A percentile compares a stretch with the other conserved stretches of the same genome.
phyloP scores from a whole-genome alignment of 176 grass and related monocot genomes.

The Zoysia japonica region DNA sequence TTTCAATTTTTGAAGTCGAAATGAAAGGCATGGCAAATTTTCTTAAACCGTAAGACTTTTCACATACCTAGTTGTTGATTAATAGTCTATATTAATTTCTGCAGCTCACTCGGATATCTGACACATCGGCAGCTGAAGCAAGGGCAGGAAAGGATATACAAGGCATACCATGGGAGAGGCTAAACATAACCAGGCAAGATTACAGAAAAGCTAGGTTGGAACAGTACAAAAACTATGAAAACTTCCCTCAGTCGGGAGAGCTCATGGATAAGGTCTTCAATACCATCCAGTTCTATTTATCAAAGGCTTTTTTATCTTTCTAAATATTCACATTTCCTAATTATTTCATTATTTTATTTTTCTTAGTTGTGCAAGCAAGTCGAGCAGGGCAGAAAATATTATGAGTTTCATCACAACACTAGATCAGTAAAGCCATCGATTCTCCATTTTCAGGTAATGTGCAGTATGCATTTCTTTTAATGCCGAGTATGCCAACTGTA shows the following conservation, averaged over 20 bases:
- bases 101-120: conserved; percentile 67
- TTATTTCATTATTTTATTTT: conserved; percentile 19
- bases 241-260: conserved; percentile 68
- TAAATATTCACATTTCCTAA: conserved; percentile 29
- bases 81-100: conserved; percentile 16
- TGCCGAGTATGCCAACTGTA: background rate
- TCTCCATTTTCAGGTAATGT: conserved; percentile 90
- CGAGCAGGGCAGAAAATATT: conserved; percentile 69
- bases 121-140: conserved; percentile 85
- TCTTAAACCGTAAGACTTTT: background rate
- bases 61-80: background rate
- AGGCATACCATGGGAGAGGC: conserved; percentile 85
- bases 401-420: conserved; percentile 81
- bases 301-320: conserved; percentile 23
- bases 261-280: conserved; percentile 69
- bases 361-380: conserved; percentile 75
- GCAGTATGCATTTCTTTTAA: conserved; percentile 9
- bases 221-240: conserved; percentile 96
- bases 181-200: conserved; percentile 57
- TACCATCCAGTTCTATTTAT: conserved; percentile 17
- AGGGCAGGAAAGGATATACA: conserved; percentile 90
- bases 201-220: conserved; percentile 82
- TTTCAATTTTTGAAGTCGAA: conserved; percentile 13
- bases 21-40: conserved; percentile 2
- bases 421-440: conserved; percentile 76